Base-by-base conservation (phyloP, 768 basidiomycete genomes). In the Gloeophyllum trabeum region DNA sequence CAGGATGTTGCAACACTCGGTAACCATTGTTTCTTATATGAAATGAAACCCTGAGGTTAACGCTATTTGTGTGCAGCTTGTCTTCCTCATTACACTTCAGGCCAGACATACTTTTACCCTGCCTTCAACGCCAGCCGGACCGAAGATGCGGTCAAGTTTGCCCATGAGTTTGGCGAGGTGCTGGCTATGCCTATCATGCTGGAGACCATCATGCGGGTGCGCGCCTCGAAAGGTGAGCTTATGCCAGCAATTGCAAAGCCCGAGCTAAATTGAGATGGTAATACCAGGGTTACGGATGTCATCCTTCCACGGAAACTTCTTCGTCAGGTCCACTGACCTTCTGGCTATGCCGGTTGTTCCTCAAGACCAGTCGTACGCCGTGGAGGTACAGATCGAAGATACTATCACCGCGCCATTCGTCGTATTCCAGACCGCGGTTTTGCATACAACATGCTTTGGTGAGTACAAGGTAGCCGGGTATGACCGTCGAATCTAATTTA, bases 271-370 rank as follows among this genome's bases (percentile, higher is more conserved):
- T 43, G 19, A 20, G 25, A 22, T 41, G 7, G 25, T 24, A 19
- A 10, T n/a, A 12, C 2, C 46, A 84, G 85, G 93, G 47, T 66
- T 98, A 35, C 83, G 92, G 39, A 90, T 97, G 91, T 81, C 92
- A 5, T 87, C 89, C 1, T 98, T 94, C 85, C 91, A 97, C 52
- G 94, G 94, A 47, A 98, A 97, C 67, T 96, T 97, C 70, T 98
- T 98, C 57, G 90, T 96, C 43, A 82, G 94, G 41, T 96, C 92
- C 19, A 98, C 94, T 18, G 94, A 98, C 62, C 75, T 97, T 4
- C 74, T 97, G 25, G 90, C 94, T 3, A 86, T 97, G 74, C 92
- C 94, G 2, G 83, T 91, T 5, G 93, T 98, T n/a, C 91, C 94
- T 13, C 79, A 86, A 53, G 92, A 98, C 54, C 88, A 96, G 59